These are phyloP conservation scores for Phanerochaete carnosa DNA, from an alignment of 768 basidiomycete species.

Conservation along the genomic window DNA sequence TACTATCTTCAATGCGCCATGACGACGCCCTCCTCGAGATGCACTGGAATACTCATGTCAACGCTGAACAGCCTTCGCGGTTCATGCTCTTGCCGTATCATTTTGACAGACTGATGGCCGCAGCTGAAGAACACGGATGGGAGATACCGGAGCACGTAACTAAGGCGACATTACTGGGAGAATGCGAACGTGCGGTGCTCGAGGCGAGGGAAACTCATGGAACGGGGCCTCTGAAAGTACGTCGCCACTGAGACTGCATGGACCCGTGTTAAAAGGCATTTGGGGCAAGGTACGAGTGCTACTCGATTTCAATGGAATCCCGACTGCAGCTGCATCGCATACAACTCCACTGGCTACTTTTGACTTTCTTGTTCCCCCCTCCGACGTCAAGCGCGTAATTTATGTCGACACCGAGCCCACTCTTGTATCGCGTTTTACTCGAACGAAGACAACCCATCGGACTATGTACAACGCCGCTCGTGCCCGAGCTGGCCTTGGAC, in stretches of 20 bases:
- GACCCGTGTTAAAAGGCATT: not conserved
- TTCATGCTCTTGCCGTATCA: constrained; percentile 65
- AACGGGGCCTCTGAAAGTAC: constrained; percentile 10
- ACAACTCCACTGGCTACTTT: constrained; percentile 1
- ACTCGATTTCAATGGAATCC: constrained; percentile 12
- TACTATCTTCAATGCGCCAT: constrained; percentile 57
- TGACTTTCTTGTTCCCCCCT: constrained; percentile 32
- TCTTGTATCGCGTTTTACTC: constrained; percentile 52
- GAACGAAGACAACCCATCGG: constrained; percentile 71
- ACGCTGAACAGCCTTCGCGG: constrained; percentile 45
- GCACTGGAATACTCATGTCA: constrained; percentile 55
- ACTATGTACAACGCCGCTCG: constrained; percentile 61
- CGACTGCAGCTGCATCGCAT: constrained; percentile 18
- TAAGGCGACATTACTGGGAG: constrained; percentile 12
- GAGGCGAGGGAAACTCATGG: constrained; percentile 3
- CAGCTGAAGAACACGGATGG: constrained; percentile 54
- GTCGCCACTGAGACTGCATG: constrained; percentile 17
- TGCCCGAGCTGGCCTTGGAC: constrained; percentile 44
- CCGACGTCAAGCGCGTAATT: constrained; percentile 40
- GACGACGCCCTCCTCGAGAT: constrained; percentile 46
- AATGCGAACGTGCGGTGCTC: constrained; percentile 46
- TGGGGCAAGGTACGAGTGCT: constrained; percentile 49
- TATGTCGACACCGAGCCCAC: constrained; percentile 56
- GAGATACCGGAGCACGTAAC: not conserved
- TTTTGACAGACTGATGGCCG: constrained; percentile 52